phyloP scores from a whole-genome alignment of 768 basidiomycete species.

The Piloderma croceum region DNA sequence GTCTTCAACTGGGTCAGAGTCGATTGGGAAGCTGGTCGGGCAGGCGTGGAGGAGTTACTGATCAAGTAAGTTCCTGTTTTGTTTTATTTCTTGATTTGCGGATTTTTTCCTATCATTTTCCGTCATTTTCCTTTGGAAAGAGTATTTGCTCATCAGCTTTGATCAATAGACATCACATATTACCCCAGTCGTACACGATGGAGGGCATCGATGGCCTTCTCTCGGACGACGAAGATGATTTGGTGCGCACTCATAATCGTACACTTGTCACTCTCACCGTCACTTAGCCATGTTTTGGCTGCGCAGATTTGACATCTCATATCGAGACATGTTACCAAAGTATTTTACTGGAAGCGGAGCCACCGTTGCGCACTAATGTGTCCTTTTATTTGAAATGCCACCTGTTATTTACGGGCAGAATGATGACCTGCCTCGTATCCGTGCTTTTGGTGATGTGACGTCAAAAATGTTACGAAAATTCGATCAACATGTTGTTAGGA shows the following conservation, averaged over 20 bases:
- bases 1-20: conserved; percentile 86
- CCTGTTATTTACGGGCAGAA: too few relatives aligned
- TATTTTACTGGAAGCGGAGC: too few relatives aligned
- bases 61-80: conserved; percentile 42
- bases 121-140: not conserved
- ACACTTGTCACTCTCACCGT: too few relatives aligned
- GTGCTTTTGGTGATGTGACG: too few relatives aligned
- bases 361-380: too few relatives aligned
- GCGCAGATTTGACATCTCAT: too few relatives aligned
- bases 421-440: too few relatives aligned
- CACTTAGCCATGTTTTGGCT: too few relatives aligned
- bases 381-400: too few relatives aligned
- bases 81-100: conserved; percentile 1
- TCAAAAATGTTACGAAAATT: too few relatives aligned
- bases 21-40: conserved; percentile 74
- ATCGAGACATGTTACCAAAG: too few relatives aligned
- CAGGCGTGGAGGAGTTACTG: conserved; percentile 65
- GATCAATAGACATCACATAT: not conserved
- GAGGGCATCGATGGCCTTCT: not conserved
- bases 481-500: too few relatives aligned
- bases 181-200: not conserved
- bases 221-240: not conserved
- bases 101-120: not conserved
- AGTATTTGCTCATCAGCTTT: not conserved
- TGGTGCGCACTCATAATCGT: not conserved